Evolutionary conservation across 805 yeast species (phyloP).

Genomic region (Sungouiella blattae): DNA sequence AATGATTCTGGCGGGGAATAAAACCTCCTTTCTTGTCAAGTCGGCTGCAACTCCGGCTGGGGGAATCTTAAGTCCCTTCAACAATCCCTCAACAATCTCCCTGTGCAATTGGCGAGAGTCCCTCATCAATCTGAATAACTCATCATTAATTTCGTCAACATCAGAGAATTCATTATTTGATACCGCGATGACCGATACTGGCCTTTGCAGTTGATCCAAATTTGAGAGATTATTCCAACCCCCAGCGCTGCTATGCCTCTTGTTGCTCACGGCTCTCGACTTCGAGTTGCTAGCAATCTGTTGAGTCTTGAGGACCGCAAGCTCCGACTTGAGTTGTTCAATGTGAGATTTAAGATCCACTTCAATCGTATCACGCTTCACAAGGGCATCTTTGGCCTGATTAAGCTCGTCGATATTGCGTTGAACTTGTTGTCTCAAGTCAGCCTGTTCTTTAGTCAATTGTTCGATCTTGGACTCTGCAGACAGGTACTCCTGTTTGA

Average conservation of each 20-base stretch:
- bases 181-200: constrained; percentile 60
- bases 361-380: constrained; percentile 60
- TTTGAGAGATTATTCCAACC: constrained; percentile 31
- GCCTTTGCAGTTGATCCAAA: constrained; percentile 45
- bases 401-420: constrained; percentile 60
- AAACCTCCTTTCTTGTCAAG: constrained; percentile 81
- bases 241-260: constrained; percentile 39
- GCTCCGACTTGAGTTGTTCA: constrained; percentile 49
- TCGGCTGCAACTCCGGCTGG: constrained; percentile 81
- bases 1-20: constrained; percentile 93
- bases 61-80: constrained; percentile 83
- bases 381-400: constrained; percentile 54
- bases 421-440: constrained; percentile 60
- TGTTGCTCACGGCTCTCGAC: constrained; percentile 31
- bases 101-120: constrained; percentile 70
- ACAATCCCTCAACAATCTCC: constrained; percentile 82
- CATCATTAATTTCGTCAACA: constrained; percentile 70
- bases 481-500: constrained; percentile 53
- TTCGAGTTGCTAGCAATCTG: constrained; percentile 32
- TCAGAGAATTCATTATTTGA: constrained; percentile 51
- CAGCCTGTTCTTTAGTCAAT: constrained; percentile 57
- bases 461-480: constrained; percentile 60
- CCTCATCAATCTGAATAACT: constrained; percentile 64
- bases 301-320: constrained; percentile 42
- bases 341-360: constrained; percentile 63